Evolutionary conservation across 352 stramenopile genomes (phyloP), one percentile per base, ranked within the genome.

Genomic region (Phytophthora constricta): DNA sequence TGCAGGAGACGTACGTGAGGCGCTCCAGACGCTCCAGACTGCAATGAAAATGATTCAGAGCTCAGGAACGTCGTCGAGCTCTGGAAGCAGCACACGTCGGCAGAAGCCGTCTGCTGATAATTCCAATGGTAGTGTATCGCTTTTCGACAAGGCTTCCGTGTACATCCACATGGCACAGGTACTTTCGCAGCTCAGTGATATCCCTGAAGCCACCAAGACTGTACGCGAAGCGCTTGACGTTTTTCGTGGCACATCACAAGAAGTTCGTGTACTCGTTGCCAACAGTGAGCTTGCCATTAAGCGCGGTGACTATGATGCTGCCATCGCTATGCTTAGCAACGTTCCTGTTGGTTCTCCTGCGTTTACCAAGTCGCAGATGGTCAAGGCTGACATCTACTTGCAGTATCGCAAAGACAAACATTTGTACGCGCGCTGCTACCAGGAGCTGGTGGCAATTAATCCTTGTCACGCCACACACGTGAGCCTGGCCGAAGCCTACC

Each of bases 381-480:
- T 97, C 55, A 98, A 98, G 64, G 96, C 95, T 16, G 89, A 97
- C 52, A 98, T 98, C 51, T 98, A 96, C 58, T 77, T 98, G 20
- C 87, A 87, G 53, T 87, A 98, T 61, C 80, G 87, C 49, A 96
- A 97, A 43, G 93, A 98, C 75, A 98, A 97, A 60, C 62, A 88
- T 23, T 67, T 86, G 34, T 98, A 97, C 72, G 87, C 83, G 17
- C 82, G 87, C 9, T 98, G 92, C 64, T 98, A 93, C 65, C 78
- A 93, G 62, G 86, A 98, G 41, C 75, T 98, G 14, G 92, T 97
- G 23, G 79, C 87, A 16, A 72, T 88, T 14, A 91, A 89, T 20
- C 90, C 88, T 16, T 90, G 74, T 26, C 74, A 92, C 17, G 76
- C 67, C 20, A 88, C 79, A 4, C 86, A 98, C 57, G 76, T 97